Evolutionary conservation across 345 rosid species (phyloP).

Genomic region (Jatropha curcas): DNA sequence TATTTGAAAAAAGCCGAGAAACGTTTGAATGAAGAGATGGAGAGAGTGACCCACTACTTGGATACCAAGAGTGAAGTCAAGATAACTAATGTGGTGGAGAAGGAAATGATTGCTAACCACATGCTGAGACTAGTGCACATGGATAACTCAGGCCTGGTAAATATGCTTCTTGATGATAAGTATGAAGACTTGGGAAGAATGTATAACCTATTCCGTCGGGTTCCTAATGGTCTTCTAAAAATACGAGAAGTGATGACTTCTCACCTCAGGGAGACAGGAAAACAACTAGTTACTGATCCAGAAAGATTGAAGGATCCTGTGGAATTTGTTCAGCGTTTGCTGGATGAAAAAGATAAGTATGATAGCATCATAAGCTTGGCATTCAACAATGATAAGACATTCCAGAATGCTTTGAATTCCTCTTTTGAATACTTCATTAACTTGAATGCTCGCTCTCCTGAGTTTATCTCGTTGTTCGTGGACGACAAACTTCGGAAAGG

Average conservation of each 20-base stretch:
- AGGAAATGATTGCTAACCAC: constrained; percentile 98
- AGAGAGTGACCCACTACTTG: constrained; percentile 90
- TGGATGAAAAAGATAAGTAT: constrained; percentile 90
- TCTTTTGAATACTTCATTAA: constrained; percentile 93
- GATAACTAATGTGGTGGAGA: constrained; percentile 95
- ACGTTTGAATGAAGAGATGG: constrained; percentile 92
- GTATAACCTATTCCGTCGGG: constrained; percentile 88
- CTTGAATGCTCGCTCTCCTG: constrained; percentile 91
- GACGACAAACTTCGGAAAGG: constrained; percentile 97
- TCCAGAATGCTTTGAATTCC: constrained; percentile 92
- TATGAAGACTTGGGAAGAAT: constrained; percentile 89
- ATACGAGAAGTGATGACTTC: constrained; percentile 89
- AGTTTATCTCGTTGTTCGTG: constrained; percentile 89
- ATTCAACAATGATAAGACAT: constrained; percentile 82
- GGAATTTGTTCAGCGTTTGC: constrained; percentile 88
- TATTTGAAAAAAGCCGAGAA: constrained; percentile 89
- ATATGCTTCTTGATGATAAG: constrained; percentile 91
- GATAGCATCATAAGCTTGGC: constrained; percentile 70
- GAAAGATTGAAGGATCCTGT: constrained; percentile 93
- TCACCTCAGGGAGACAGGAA: constrained; percentile 92
- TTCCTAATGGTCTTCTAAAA: constrained; percentile 67
- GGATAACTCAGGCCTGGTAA: constrained; percentile 95
- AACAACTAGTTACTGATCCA: constrained; percentile 87
- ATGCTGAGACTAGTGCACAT: constrained; percentile 94
- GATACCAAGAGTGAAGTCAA: constrained; percentile 84